A percentile compares a stretch with the other conserved stretches of the same genome.
Conservation (phyloP, 495 filamentous ascomycete species). For the Trichoderma erinaceum region DNA sequence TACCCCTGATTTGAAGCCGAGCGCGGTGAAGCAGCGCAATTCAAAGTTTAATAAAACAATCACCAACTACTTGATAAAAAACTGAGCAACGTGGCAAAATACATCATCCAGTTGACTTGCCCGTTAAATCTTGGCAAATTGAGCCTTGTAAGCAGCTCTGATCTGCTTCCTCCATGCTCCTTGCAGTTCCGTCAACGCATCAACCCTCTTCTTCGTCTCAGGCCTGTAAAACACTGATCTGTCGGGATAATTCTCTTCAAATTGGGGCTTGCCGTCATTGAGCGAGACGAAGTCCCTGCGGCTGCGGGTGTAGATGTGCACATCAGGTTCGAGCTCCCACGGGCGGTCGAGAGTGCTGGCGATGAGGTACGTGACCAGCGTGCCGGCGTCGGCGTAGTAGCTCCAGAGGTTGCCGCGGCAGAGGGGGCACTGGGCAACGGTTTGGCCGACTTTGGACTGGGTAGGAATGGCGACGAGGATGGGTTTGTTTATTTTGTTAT, state of each 20-base stretch:
- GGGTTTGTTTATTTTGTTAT: background rate
- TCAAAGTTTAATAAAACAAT: background rate
- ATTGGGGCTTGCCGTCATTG: slow-evolving; percentile 13
- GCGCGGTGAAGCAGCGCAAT: background rate
- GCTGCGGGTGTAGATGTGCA: slow-evolving; percentile 19
- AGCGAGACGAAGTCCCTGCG: slow-evolving; percentile 14
- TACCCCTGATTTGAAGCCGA: background rate
- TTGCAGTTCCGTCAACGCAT: background rate
- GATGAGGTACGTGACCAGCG: slow-evolving; percentile 15
- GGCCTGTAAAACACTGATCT: background rate
- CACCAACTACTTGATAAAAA: background rate
- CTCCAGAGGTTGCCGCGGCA: slow-evolving; percentile 16
- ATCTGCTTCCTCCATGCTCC: background rate
- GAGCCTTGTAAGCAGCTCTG: slow-evolving; percentile 1
- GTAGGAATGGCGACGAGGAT: slow-evolving; percentile 14
- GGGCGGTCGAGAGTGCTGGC: slow-evolving; percentile 19
- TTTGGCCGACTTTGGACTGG: slow-evolving; percentile 12
- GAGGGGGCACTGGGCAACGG: slow-evolving; percentile 15
- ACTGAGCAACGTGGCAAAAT: no score
- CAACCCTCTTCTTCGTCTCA: slow-evolving; percentile 2
- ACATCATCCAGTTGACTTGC: background rate
- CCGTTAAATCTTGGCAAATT: slow-evolving; percentile 5
- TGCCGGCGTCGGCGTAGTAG: slow-evolving; percentile 13
- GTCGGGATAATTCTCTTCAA: slow-evolving; percentile 12
- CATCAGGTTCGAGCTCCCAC: slow-evolving; percentile 17